phyloP scores from a whole-genome alignment of 495 filamentous ascomycete genomes.

The Neurospora cerealis region DNA sequence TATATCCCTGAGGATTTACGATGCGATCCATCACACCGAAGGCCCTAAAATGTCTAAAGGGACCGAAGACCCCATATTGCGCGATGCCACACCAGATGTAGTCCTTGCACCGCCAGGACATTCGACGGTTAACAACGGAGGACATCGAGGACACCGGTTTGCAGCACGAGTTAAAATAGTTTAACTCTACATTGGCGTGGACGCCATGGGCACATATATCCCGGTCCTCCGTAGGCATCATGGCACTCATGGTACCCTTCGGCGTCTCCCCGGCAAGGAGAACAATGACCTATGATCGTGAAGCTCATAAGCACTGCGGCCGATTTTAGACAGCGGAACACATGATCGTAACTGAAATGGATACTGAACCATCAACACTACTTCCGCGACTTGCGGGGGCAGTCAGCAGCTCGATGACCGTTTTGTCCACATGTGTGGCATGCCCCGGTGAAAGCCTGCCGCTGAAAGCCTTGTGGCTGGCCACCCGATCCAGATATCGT shows the following conservation, averaged over 20 bases:
- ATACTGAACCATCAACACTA: background rate
- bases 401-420: constrained; percentile 20
- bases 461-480: constrained; percentile 5
- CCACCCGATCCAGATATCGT: constrained; percentile 36
- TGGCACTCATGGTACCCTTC: background rate
- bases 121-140: background rate
- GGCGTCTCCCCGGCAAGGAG: background rate
- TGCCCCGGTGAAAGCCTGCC: constrained; percentile 4
- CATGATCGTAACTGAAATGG: background rate
- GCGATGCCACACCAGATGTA: background rate
- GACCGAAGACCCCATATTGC: background rate
- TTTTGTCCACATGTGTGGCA: constrained; percentile 20
- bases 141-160: background rate
- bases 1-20: background rate
- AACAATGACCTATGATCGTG: background rate
- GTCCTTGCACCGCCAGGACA: background rate
- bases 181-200: background rate
- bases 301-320: background rate
- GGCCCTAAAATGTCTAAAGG: background rate
- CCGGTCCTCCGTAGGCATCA: background rate
- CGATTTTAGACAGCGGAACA: background rate
- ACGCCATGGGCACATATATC: background rate
- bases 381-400: constrained; percentile 17
- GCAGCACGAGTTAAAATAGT: background rate
- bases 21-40: background rate